These are phyloP conservation scores for Populus hybrid DNA, from an alignment of 441 rosid genomes.

Conservation along the genomic window DNA sequence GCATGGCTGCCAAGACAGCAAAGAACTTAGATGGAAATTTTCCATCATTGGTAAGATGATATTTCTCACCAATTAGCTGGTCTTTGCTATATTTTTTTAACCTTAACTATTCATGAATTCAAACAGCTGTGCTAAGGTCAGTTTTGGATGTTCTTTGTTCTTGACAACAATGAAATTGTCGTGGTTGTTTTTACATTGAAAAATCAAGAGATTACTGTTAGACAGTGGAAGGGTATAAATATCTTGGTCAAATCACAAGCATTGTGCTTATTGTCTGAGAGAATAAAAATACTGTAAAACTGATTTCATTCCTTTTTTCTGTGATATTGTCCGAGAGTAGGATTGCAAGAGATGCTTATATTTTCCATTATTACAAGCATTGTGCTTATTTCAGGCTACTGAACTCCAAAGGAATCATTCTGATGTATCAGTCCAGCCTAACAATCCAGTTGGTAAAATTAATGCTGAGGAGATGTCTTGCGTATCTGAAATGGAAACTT, in stretches of 20 bases:
- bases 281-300: not conserved
- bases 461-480: slow-evolving; percentile 45
- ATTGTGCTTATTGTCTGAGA: too few species aligned
- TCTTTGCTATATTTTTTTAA: not conserved
- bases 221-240: not conserved
- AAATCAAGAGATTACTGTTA: not conserved
- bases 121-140: not conserved
- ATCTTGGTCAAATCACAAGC: not conserved
- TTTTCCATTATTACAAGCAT: slow-evolving; percentile 4
- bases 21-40: slow-evolving; percentile 49
- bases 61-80: slow-evolving; percentile 4
- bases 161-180: not conserved
- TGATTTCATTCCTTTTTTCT: not conserved
- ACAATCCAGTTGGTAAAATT: slow-evolving; percentile 39
- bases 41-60: slow-evolving; percentile 40
- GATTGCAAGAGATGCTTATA: not conserved
- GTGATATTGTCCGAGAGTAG: not conserved
- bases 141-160: not conserved
- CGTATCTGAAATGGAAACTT: slow-evolving; percentile 42
- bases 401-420: slow-evolving; percentile 42
- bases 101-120: not conserved
- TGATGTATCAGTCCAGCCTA: slow-evolving; percentile 27
- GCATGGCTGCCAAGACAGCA: slow-evolving; percentile 35
- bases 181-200: not conserved
- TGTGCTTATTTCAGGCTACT: slow-evolving; percentile 44